Evolutionary conservation across 306 rosid species (phyloP).

Genomic region (Fagus crenata): DNA sequence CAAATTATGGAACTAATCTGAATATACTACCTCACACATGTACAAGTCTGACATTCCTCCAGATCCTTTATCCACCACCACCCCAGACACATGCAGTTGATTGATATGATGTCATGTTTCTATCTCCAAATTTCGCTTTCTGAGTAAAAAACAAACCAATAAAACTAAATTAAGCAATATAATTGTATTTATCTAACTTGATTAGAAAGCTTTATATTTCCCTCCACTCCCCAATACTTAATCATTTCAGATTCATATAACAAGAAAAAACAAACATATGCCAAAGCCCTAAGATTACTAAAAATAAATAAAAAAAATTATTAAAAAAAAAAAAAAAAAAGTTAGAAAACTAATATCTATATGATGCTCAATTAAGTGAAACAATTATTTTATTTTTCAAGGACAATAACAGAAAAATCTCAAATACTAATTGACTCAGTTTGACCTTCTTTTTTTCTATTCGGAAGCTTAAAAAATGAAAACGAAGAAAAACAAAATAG

Average conservation of each 20-base stretch:
- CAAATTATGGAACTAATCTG: neutral
- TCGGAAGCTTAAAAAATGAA: neutral
- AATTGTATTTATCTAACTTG: neutral
- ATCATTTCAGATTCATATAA: neutral
- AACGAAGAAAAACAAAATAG: neutral
- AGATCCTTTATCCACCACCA: constrained; percentile 60
- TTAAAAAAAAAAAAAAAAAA: neutral
- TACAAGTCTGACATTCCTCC: constrained; percentile 59
- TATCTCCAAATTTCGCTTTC: constrained; percentile 33
- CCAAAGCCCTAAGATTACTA: constrained; percentile 2
- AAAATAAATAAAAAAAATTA: neutral
- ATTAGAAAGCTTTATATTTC: neutral
- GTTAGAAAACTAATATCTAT: neutral
- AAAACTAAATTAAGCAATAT: neutral
- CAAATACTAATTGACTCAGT: no score
- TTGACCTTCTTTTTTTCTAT: no score
- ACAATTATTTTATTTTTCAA: no score
- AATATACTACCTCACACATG: constrained; percentile 53
- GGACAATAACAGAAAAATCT: no score
- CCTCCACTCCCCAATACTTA: neutral
- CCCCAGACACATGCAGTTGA: constrained; percentile 33
- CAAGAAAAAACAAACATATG: constrained; percentile 8
- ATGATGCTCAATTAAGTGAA: neutral
- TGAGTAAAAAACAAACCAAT: constrained; percentile 24
- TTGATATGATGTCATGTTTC: constrained; percentile 48